These are phyloP conservation scores for Malassezia sp. DNA, from an alignment of 1,284 basidiomycete genomes.

Conservation along the genomic window DNA sequence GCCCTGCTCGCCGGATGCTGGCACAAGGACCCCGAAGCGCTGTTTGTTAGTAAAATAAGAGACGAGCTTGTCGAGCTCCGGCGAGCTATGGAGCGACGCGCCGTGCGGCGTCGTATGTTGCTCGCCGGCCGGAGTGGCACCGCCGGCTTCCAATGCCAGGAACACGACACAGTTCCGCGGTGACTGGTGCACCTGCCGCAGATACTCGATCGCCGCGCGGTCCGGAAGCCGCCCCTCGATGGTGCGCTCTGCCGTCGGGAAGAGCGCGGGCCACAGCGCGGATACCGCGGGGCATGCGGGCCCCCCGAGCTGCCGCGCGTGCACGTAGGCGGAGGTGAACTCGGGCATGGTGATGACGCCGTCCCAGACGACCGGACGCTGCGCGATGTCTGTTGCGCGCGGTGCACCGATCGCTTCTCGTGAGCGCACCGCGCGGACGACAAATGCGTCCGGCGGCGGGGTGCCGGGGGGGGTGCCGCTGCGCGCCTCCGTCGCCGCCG, in stretches of 20 bases:
- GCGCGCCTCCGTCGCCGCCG: background rate
- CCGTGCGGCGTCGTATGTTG: background rate
- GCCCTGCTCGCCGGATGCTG: conserved; percentile 18
- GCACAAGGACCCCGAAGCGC: conserved; percentile 34
- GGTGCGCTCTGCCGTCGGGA: conserved; percentile 22
- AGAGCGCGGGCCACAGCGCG: conserved; percentile 22
- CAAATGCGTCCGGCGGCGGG: conserved; percentile 16
- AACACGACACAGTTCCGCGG: conserved; percentile 32
- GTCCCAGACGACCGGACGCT: conserved; percentile 33
- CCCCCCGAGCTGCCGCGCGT: conserved; percentile 32
- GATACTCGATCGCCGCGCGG: conserved; percentile 32
- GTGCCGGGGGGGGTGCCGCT: conserved; percentile 18
- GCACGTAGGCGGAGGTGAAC: conserved; percentile 31
- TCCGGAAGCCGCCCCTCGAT: conserved; percentile 40
- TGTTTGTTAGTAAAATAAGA: conserved; percentile 20
- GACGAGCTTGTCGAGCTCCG: conserved; percentile 22
- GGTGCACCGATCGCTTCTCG: conserved; percentile 15
- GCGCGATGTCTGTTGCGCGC: too few relatives aligned
- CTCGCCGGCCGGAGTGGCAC: background rate
- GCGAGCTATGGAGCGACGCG: conserved; percentile 18
- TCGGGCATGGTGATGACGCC: conserved; percentile 45
- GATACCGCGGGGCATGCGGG: conserved; percentile 14
- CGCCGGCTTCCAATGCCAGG: conserved; percentile 27
- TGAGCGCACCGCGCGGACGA: conserved; percentile 6
- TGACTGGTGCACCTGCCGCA: conserved; percentile 31